Evolutionary conservation across 1,284 basidiomycete species (phyloP), one percentile per base, ranked within the genome.

Genomic region (Irpex rosettiformis): DNA sequence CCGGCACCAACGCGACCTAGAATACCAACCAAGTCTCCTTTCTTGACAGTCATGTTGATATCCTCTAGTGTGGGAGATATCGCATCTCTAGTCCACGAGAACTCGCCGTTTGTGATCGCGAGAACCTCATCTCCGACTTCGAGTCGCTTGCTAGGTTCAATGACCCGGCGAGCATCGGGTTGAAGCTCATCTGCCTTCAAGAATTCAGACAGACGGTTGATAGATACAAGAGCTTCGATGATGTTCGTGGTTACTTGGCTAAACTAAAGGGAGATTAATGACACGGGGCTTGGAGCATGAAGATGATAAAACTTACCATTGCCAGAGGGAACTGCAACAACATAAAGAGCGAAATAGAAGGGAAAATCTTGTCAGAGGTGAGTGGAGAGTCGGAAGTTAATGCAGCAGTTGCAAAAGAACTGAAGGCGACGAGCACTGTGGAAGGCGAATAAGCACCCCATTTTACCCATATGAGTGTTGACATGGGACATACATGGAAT

Each of bases 291-390:
- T 29, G 61, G 49, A 58, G 57, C 16, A 58, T 30, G 11, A 24
- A 30, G n/a, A 52, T 52, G 30, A 13, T 6, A 33, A 33, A 5
- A 62, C 72, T 30, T 69, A 89, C 85, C 88, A 96, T 94, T 1
- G 86, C 89, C 33, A 98, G 79, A 22, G 96, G 94, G 77, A 97
- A 91, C 65, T 89, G 83, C 30, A 98, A 78, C 0, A 98, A 80
- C 81, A 93, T 90, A 77, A 98, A 98, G 42, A 98, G 78, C 0
- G 93, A 91, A 56, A 98, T 94, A 0, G 94, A 88, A 3, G 96
- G 96, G 81, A 98, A 98, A 66, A 98, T 94, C 61, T 95, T 78
- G 67, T 97, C 94, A 1, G 91, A 85, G 0, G 96, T 98, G 3
- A 98, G 75, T 1, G 94, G 93, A 49, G 71, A 79, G 2, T 82